phyloP scores from a whole-genome alignment of 1,284 basidiomycete species.

The Phylloporus sp. region DNA sequence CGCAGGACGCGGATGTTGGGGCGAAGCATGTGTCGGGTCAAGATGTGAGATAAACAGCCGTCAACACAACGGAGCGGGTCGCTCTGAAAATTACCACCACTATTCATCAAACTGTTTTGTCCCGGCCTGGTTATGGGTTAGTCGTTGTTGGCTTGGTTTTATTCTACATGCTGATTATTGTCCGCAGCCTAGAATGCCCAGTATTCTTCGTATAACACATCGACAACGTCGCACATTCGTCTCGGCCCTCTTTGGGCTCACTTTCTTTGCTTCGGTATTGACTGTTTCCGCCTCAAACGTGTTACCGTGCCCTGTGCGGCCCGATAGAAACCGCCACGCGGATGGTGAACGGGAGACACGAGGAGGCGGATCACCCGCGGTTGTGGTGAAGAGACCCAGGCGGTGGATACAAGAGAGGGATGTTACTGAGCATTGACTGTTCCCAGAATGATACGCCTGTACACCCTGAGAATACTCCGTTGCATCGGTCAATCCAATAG shows the following conservation, averaged over 20 bases:
- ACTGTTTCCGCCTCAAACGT: constrained; percentile 84
- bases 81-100: background rate
- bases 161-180: background rate
- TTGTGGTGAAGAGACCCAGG: constrained; percentile 70
- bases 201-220: constrained; percentile 65
- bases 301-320: constrained; percentile 76
- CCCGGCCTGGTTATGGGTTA: constrained; percentile 36
- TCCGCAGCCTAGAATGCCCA: constrained; percentile 55
- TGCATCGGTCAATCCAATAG: constrained; percentile 8
- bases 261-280: constrained; percentile 76
- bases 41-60: constrained; percentile 26
- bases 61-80: constrained; percentile 18
- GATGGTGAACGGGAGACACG: constrained; percentile 43
- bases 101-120: background rate
- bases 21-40: constrained; percentile 48
- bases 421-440: constrained; percentile 25
- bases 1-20: constrained; percentile 71
- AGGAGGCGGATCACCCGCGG: constrained; percentile 46
- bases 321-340: constrained; percentile 61
- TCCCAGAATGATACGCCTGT: constrained; percentile 9
- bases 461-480: constrained; percentile 1
- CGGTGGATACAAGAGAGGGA: constrained; percentile 82
- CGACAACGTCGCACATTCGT: constrained; percentile 74
- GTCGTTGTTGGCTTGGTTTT: constrained; percentile 5
- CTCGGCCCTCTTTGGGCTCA: constrained; percentile 79